phyloP scores from a whole-genome alignment of 768 basidiomycete genomes.

The Mycena filopes region DNA sequence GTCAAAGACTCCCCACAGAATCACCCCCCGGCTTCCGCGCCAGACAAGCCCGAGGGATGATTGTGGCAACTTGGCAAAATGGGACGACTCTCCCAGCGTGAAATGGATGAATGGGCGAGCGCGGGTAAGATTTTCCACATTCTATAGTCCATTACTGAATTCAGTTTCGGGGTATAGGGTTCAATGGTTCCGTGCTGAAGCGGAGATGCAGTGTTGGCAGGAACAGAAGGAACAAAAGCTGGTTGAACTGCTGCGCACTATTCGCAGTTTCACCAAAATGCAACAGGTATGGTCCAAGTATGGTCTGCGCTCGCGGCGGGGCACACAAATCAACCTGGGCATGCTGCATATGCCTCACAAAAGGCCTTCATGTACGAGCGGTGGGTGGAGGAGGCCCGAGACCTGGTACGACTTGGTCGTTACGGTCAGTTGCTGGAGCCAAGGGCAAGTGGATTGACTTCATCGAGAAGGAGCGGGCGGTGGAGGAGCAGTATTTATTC shows the following conservation, averaged over 20 bases:
- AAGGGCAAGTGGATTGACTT: too few species aligned
- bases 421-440: too few species aligned
- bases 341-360: slow-evolving; percentile 5
- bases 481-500: too few species aligned
- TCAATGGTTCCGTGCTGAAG: slow-evolving; percentile 42
- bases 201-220: slow-evolving; percentile 41
- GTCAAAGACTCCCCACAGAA: not conserved
- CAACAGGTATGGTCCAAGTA: slow-evolving; percentile 23
- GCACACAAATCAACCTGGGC: not conserved
- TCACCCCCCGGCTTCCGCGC: not conserved
- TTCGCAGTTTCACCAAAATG: slow-evolving; percentile 28
- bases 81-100: not conserved
- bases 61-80: slow-evolving; percentile 7
- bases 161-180: slow-evolving; percentile 36
- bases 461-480: too few species aligned
- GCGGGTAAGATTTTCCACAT: not conserved
- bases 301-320: slow-evolving; percentile 22
- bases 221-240: slow-evolving; percentile 40
- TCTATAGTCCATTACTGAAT: not conserved
- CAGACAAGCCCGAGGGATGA: slow-evolving; percentile 1
- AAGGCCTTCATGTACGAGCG: slow-evolving; percentile 3
- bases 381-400: not conserved
- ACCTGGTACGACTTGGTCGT: too few species aligned
- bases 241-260: slow-evolving; percentile 37
- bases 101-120: slow-evolving; percentile 5